Base-by-base conservation (phyloP, 192 early-diverging fungal genomes). In the Chytriomyces sp. region DNA sequence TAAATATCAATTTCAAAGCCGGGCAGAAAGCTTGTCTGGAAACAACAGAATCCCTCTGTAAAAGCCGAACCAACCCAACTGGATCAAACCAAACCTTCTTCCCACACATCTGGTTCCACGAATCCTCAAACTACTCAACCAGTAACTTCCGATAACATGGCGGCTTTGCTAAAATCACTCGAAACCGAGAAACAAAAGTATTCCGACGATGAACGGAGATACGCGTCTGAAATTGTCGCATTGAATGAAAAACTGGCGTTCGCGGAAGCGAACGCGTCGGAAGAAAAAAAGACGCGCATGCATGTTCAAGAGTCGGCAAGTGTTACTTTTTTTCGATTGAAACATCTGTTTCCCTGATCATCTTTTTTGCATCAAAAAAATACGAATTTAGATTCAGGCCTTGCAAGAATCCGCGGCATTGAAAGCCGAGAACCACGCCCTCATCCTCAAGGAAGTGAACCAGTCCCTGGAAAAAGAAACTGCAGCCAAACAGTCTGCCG, bases 161-260 rank as follows among this genome's bases (percentile, higher is more conserved):
- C 28, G 28, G 28, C 28, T 35, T 35, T 35, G 28, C 28, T 35
- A 35, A 35, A 35, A 35, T 35, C 28, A 1, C 28, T 35, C 28
- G 81, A 86, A 68, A 49, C 43, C 5, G 85, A 86, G 67, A 81
- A 82, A 50, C 23, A 77, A 8, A 71, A 75, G 6, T 50, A 79
- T 47, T 49, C 50, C 6, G 75, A 72, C 7, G 80, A 82, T 45
- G 82, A 83, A 59, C 50, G 45, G 24, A 13, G 59, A 64, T 83
- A 83, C 64, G 68, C 80, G 9, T 62, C 70, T 5, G 70, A 86
- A 59, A 82, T 86, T 61, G 77, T 82, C 26, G 46, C 74, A 20
- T 62, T 86, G 28, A 70, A 64, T 57, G 67, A 60, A 10, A 63
- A 80, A 48, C 9, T 83, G 5, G 66, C 50, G 11, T 61, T 75